Conservation (phyloP, 2,329 filamentous ascomycete genomes). For the Colletotrichum cuscutae region DNA sequence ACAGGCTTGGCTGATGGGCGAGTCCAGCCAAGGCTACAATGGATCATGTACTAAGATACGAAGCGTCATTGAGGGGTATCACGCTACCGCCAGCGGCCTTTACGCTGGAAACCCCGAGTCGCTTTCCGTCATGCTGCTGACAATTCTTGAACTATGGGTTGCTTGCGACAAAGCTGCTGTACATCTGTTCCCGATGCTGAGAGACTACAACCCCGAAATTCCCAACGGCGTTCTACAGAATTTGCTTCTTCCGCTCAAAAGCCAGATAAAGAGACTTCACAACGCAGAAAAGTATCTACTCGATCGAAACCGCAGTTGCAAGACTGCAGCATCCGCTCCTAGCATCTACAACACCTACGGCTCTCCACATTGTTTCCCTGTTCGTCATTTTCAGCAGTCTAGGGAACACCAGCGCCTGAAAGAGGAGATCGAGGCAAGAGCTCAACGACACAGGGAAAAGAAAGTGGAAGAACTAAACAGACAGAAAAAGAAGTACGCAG, state of each 20-base stretch:
- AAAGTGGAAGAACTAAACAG: conserved; percentile 48
- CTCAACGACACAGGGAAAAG: conserved; percentile 38
- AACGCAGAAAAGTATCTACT: conserved; percentile 58
- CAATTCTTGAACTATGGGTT: conserved; percentile 67
- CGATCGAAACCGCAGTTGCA: conserved; percentile 39
- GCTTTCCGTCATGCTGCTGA: conserved; percentile 65
- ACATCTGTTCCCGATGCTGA: conserved; percentile 49
- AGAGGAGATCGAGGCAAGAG: conserved; percentile 35
- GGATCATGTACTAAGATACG: conserved; percentile 42
- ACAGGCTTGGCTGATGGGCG: neutral
- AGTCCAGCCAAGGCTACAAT: neutral
- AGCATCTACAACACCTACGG: conserved; percentile 51
- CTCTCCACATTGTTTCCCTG: conserved; percentile 52
- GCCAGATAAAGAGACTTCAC: conserved; percentile 58
- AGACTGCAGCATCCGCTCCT: conserved; percentile 29
- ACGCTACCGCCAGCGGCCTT: conserved; percentile 32
- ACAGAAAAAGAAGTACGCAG: conserved; percentile 42
- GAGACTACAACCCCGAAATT: conserved; percentile 59
- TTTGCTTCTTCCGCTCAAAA: conserved; percentile 54
- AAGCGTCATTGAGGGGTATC: conserved; percentile 47
- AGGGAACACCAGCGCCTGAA: neutral
- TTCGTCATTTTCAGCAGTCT: conserved; percentile 59
- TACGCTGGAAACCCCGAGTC: conserved; percentile 57
- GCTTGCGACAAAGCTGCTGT: conserved; percentile 62
- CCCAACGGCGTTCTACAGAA: conserved; percentile 49